phyloP scores from a whole-genome alignment of 2,329 filamentous ascomycete genomes.

The Laburnicola sp. region DNA sequence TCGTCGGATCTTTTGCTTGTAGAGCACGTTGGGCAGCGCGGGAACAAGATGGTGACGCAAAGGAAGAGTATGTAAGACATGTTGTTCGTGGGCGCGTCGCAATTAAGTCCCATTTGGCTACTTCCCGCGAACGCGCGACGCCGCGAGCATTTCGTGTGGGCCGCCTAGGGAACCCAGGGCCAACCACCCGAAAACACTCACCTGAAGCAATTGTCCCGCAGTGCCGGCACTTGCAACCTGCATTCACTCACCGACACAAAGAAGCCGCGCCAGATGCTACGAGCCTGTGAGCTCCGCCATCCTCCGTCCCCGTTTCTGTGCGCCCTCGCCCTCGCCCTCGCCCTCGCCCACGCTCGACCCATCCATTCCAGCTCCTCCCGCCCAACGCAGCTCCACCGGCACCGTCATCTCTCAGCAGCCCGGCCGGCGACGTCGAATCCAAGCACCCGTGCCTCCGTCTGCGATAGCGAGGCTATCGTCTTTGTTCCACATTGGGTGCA shows the following conservation, averaged over 20 bases:
- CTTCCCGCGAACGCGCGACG: background rate
- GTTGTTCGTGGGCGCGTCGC: slow-evolving; percentile 3
- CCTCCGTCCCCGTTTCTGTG: slow-evolving; percentile 3
- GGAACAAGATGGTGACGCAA: background rate
- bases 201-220: background rate
- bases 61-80: background rate
- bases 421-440: background rate
- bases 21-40: background rate
- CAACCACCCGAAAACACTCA: slow-evolving; percentile 1
- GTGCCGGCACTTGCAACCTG: background rate
- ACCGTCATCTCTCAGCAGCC: slow-evolving; percentile 12
- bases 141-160: slow-evolving; percentile 1
- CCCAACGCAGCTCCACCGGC: slow-evolving; percentile 8
- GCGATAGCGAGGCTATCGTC: no score
- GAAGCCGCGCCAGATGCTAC: background rate
- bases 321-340: no score
- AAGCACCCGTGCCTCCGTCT: background rate
- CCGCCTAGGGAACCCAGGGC: background rate
- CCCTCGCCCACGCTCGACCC: background rate
- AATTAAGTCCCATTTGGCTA: slow-evolving; percentile 1
- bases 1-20: background rate
- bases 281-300: background rate
- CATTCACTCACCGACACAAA: background rate
- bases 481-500: slow-evolving; percentile 10
- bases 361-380: slow-evolving; percentile 6